phyloP scores from a whole-genome alignment of 352 stramenopile species.

The Pythium myriotylum region DNA sequence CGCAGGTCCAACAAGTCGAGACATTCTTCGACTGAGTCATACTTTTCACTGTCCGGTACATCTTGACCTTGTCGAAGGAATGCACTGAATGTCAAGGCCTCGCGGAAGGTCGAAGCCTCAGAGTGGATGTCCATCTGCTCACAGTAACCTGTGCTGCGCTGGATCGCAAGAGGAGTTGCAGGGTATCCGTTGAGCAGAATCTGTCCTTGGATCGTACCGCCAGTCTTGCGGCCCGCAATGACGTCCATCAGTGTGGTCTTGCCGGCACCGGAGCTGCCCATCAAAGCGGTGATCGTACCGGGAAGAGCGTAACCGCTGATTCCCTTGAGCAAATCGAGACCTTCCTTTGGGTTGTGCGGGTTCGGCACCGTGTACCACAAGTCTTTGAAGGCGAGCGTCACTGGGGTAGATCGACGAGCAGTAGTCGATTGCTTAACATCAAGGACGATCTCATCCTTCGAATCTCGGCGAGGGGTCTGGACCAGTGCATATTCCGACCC shows the following conservation, averaged over 20 bases:
- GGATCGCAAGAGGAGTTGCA: constrained; percentile 27
- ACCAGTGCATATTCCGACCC: constrained; percentile 21
- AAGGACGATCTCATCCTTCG: constrained; percentile 11
- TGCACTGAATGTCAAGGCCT: constrained; percentile 39
- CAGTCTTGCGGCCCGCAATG: constrained; percentile 88
- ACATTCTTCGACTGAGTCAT: constrained; percentile 31
- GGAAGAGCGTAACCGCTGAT: constrained; percentile 41
- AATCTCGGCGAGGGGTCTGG: constrained; percentile 12
- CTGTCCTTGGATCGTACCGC: constrained; percentile 65
- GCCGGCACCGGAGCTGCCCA: constrained; percentile 56
- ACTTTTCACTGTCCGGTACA: constrained; percentile 28
- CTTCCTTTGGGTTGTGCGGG: constrained; percentile 32
- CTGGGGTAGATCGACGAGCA: constrained; percentile 15
- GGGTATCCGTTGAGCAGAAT: constrained; percentile 42
- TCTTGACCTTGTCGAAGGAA: constrained; percentile 48
- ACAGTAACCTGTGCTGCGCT: constrained; percentile 29
- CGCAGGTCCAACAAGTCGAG: constrained; percentile 29
- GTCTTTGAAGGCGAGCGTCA: constrained; percentile 35
- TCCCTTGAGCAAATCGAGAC: constrained; percentile 44
- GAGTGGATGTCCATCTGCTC: constrained; percentile 36
- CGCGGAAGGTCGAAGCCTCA: constrained; percentile 25
- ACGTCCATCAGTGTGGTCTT: constrained; percentile 94
- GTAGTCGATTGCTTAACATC: constrained; percentile 5
- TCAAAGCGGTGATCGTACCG: constrained; percentile 44
- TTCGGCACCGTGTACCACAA: constrained; percentile 37